Conservation (phyloP, 768 basidiomycete genomes). For the Termitomyces sp. region DNA sequence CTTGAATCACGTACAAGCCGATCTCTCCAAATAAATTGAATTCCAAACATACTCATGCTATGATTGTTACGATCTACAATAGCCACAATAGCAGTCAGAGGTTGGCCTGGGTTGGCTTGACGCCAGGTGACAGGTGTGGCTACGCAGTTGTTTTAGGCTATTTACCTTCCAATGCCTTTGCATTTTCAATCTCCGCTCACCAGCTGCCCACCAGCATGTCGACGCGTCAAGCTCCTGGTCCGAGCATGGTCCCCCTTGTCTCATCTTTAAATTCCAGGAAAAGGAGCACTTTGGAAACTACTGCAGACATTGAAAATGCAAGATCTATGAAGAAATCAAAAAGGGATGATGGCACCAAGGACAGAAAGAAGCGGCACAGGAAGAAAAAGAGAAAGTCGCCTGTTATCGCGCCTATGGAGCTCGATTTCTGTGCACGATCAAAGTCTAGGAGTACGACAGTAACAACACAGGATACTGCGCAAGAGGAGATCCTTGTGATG, state of each 20-base stretch:
- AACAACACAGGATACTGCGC: constrained; percentile 5
- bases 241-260: constrained; percentile 20
- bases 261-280: constrained; percentile 23
- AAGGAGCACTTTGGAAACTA: constrained; percentile 24
- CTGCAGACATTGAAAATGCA: constrained; percentile 16
- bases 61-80: too few relatives aligned
- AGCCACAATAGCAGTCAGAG: too few relatives aligned
- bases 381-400: constrained; percentile 32
- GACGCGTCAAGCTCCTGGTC: constrained; percentile 30
- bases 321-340: constrained; percentile 27
- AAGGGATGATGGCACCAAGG: constrained; percentile 23
- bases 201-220: constrained; percentile 10
- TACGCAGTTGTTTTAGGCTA: neutral
- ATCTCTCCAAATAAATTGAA: too few relatives aligned
- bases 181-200: constrained; percentile 3
- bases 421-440: constrained; percentile 11
- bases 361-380: constrained; percentile 31
- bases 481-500: neutral
- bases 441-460: constrained; percentile 10
- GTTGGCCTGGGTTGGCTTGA: too few relatives aligned
- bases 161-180: neutral
- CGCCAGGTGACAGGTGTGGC: too few relatives aligned
- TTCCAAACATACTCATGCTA: too few relatives aligned
- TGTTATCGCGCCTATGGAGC: constrained; percentile 12
- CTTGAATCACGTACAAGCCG: too few relatives aligned